Percentiles rank a stretch among this genome's conserved stretches.
phyloP scores from a whole-genome alignment of 257 asterid species.

The Nicotiana obtusifolia region DNA sequence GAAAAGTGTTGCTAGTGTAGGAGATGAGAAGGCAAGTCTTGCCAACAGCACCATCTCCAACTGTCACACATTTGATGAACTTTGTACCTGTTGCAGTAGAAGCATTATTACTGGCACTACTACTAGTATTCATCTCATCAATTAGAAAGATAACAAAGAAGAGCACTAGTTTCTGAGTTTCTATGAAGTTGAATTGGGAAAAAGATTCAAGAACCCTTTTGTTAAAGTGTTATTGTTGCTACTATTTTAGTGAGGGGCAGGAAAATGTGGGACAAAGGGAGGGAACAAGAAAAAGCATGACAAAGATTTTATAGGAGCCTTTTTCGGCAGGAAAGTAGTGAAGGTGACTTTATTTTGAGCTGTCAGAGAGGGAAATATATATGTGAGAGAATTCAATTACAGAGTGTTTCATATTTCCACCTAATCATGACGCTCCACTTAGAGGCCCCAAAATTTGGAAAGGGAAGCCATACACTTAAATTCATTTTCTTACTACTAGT shows the following conservation, averaged over 20 bases:
- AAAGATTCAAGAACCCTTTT: not conserved
- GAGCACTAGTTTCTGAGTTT: not conserved
- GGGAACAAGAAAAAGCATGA: conserved; percentile 14
- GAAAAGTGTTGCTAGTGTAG: conserved; percentile 38
- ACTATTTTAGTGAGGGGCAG: not conserved
- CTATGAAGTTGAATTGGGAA: not conserved
- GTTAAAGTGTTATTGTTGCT: not conserved
- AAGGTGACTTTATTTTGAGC: conserved; percentile 27
- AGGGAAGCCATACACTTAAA: too few species aligned
- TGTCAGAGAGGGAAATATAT: conserved; percentile 15
- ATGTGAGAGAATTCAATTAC: not conserved
- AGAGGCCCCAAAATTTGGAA: not conserved
- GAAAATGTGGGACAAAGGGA: not conserved
- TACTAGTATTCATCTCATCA: conserved; percentile 13
- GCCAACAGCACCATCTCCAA: conserved; percentile 45
- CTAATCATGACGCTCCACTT: not conserved
- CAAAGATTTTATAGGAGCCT: conserved; percentile 14
- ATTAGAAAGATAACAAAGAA: not conserved
- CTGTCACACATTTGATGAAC: conserved; percentile 41
- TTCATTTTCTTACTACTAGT: too few species aligned
- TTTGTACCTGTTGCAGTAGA: conserved; percentile 16
- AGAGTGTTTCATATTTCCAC: not conserved
- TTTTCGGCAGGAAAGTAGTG: conserved; percentile 18
- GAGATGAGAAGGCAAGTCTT: conserved; percentile 41
- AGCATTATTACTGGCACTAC: conserved; percentile 8